phyloP scores from a whole-genome alignment of 108 stramenopile genomes.

The Schizochytrium sp. region DNA sequence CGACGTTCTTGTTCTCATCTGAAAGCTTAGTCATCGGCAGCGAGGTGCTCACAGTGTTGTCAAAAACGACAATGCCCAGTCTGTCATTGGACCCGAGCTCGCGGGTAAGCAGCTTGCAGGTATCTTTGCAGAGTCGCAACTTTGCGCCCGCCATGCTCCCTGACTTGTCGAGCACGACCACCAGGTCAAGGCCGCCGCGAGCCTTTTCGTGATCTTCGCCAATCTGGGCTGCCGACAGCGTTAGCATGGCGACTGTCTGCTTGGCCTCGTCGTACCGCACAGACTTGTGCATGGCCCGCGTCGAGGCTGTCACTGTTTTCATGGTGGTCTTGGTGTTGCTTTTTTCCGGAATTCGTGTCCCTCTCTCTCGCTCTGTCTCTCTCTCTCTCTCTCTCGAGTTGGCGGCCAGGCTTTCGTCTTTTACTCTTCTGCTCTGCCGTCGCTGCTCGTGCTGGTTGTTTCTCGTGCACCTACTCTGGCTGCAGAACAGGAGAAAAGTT shows the following conservation, averaged over 20 bases:
- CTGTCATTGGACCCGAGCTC: constrained; percentile 50
- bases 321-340: no score
- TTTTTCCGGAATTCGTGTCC: no score
- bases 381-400: no score
- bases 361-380: no score
- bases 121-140: constrained; percentile 56
- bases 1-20: constrained; percentile 26
- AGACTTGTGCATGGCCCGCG: no score
- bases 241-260: not conserved
- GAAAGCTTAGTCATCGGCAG: constrained; percentile 35
- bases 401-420: no score
- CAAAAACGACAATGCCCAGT: constrained; percentile 52
- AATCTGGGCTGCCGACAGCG: not conserved
- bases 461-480: no score
- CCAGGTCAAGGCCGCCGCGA: constrained; percentile 44
- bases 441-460: no score
- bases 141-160: constrained; percentile 43
- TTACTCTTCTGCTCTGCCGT: no score
- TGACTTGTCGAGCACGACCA: constrained; percentile 54
- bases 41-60: constrained; percentile 39
- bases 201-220: constrained; percentile 25
- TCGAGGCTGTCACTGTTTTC: no score
- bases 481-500: no score
- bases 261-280: no score
- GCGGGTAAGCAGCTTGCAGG: constrained; percentile 38